Evolutionary conservation across 768 basidiomycete genomes (phyloP), one percentile per base, ranked within the genome.

Genomic region (Hypsizygus marmoreus): DNA sequence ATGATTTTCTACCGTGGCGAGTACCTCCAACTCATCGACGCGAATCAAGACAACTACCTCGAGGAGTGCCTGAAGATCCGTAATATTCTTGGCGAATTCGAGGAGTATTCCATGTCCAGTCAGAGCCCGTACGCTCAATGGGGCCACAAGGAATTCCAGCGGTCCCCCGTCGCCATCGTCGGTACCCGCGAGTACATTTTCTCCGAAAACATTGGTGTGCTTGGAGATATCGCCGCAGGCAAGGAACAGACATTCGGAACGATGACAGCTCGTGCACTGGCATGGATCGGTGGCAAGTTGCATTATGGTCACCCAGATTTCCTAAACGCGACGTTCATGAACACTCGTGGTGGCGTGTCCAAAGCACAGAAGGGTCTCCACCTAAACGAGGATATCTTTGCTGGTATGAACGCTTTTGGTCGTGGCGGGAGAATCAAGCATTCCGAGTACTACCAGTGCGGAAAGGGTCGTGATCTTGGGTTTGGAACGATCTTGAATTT

Each of bases 231-330:
- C 53, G 97, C 97, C 36, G 97, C 97, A 48, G 97, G 97, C 39
- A 98, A 99, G 76, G 97, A 99, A 71, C 97, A 99, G 71, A 99
- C 97, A 35, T 99, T 99, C 69, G 97, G 97, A 70, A 99, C 97
- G 8, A 85, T 98, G 78, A 93, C 95, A 0, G 95, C 95, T 30
- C 88, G 95, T 62, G 87, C 90, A 0, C 73, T 97, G 50, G 91
- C 95, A 2, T 97, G 92, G 88, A 95, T 98, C 47, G 97, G 97
- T 29, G 97, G 97, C 50, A 98, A 98, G 66, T 76, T 98, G 54
- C 97, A 98, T 70, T 98, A 97, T 59, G 97, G 97, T 44, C 97
- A 98, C 69, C 97, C 97, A 6, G 97, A 99, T 83, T 98, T 99
- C 80, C 76, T 99, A 49, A 97, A 97, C 64, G 95, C 88, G 31